Percentiles rank a stretch among this genome's conserved stretches.
Evolutionary conservation across 2,329 filamentous ascomycete species (phyloP).

Genomic region (Penicillium hesseltinei): DNA sequence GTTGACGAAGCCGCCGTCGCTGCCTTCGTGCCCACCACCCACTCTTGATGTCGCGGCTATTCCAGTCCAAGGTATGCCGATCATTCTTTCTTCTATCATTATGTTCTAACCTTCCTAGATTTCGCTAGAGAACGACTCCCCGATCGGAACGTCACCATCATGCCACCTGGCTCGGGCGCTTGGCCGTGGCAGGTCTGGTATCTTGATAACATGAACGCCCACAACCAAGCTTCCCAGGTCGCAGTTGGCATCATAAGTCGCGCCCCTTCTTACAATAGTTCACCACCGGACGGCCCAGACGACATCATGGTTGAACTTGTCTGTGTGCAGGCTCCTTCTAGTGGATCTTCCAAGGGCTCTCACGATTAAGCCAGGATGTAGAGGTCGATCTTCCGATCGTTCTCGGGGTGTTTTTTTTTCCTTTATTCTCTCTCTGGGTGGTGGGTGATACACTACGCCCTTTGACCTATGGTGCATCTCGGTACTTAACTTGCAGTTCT

Average conservation of each 20-base stretch:
- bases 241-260: conserved; percentile 40
- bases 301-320: conserved; percentile 39
- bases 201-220: conserved; percentile 33
- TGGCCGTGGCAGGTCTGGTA: conserved; percentile 40
- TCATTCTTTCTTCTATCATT: background rate
- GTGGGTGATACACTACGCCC: background rate
- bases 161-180: conserved; percentile 29
- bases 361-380: conserved; percentile 13
- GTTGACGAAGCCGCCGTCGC: conserved; percentile 20
- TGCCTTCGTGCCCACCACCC: conserved; percentile 31
- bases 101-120: conserved; percentile 22
- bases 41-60: conserved; percentile 36
- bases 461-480: too few relatives aligned
- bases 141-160: conserved; percentile 26
- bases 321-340: conserved; percentile 37
- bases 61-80: conserved; percentile 34
- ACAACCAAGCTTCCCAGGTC: conserved; percentile 36
- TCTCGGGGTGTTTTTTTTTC: background rate
- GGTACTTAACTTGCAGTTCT: background rate
- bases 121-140: conserved; percentile 34
- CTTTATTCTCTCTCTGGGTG: background rate
- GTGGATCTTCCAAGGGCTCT: conserved; percentile 18
- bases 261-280: conserved; percentile 28
- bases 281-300: conserved; percentile 23
- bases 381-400: conserved; percentile 4